Percentiles rank a stretch among this genome's conserved stretches.
These are phyloP conservation scores for Cryptosporidium sp. DNA, from an alignment of 169 alveolate species.

Conservation along the genomic window DNA sequence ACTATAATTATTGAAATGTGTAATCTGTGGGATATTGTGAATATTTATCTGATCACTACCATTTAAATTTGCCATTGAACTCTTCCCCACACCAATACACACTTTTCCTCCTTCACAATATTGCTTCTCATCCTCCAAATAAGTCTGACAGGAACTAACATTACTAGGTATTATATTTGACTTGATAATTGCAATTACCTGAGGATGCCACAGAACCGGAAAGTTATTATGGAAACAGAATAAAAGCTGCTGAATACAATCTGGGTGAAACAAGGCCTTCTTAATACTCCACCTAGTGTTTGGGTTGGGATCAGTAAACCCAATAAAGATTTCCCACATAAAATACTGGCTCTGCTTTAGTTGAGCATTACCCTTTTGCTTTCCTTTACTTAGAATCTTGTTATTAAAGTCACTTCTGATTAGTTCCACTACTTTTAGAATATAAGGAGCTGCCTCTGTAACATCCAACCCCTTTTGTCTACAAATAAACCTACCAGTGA, in stretches of 20 bases:
- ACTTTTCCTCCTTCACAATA: not conserved
- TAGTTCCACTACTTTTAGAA: conserved; percentile 80
- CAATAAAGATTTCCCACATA: conserved; percentile 86
- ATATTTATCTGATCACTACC: not conserved
- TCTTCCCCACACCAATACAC: not conserved
- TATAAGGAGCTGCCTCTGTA: conserved; percentile 83
- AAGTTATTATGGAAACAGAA: conserved; percentile 42
- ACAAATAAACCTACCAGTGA: conserved; percentile 85
- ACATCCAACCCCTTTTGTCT: conserved; percentile 85
- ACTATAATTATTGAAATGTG: not conserved
- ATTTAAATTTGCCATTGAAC: not conserved
- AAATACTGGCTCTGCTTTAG: conserved; percentile 59
- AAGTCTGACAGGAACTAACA: not conserved
- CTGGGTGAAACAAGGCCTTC: conserved; percentile 83
- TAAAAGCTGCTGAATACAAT: conserved; percentile 63
- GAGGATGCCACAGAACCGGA: conserved; percentile 63
- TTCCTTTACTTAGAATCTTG: conserved; percentile 76
- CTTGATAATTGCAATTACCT: conserved; percentile 57
- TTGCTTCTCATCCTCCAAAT: conserved; percentile 1
- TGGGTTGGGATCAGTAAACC: conserved; percentile 85
- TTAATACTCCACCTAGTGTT: conserved; percentile 79
- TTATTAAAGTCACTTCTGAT: conserved; percentile 82
- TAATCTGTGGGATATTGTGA: not conserved
- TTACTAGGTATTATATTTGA: conserved; percentile 55
- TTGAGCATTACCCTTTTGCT: conserved; percentile 51